Evolutionary conservation across 2,329 filamentous ascomycete genomes (phyloP), one percentile per base, ranked within the genome.

Genomic region (Berkeleyomyces basicola): DNA sequence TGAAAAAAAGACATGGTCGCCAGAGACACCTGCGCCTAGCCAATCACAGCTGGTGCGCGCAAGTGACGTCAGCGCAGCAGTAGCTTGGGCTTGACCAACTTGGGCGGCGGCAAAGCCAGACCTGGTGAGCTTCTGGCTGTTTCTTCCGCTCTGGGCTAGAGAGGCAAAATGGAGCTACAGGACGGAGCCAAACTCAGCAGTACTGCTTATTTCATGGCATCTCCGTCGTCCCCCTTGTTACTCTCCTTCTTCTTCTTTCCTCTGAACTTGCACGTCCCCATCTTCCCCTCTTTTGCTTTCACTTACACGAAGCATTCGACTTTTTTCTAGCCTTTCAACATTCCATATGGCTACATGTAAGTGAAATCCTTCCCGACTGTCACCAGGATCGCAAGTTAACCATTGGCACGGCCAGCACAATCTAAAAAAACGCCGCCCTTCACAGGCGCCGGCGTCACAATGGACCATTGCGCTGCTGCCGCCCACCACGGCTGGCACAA

Each of bases 401-500:
- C 42, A 7, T 57, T 7, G n/a, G 33, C n/a, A 2, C 9, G 7
- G 6, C 5, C 39, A 59, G 46, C n/a, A 14, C 37, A 16, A 5
- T 37, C n/a, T 7, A 59, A 57, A 57, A 60, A 53, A 42, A 36
- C 58, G 2, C 57, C 46, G 10, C 14, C 58, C 58, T 47, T 33
- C 37, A 46, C 49, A 9, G 31, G 60, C 31, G 31, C 60, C 11
- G 60, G 60, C 40, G 60, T 61, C 51, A 61, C 7, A 5, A 55
- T 51, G 40, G 49, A 61, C n/a, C 49, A 61, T 16, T 61, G 60
- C 65, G 82, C 85, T 67, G 83, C 87, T 62, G 90, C 89, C 61
- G 88, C 88, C 2, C 76, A 84, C 59, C 80, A 87, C 70, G 76
- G 78, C 70, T 87, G 84, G 84, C 85, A 81, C 69, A 83, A 85